Evolutionary conservation across 2,329 filamentous ascomycete species (phyloP).

Genomic region (Trichoderma atrobrunneum): DNA sequence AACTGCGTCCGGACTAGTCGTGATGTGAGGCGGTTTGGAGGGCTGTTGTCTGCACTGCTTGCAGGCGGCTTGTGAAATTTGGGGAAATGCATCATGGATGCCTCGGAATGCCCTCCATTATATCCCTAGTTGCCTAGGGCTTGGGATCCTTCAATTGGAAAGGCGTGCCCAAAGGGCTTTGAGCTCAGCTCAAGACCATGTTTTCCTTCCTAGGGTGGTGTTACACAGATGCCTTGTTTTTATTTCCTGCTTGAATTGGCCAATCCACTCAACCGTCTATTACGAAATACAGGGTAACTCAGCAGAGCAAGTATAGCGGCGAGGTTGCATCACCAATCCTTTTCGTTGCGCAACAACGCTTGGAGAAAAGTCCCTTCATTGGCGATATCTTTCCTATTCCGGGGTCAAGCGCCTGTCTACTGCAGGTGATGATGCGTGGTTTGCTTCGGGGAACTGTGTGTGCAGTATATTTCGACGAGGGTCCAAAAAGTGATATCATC

Average conservation of each 20-base stretch:
- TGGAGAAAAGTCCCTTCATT: neutral
- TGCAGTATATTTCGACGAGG: neutral
- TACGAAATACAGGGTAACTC: constrained; percentile 4
- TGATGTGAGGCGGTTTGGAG: neutral
- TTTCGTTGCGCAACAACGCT: neutral
- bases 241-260: neutral
- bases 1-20: neutral
- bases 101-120: neutral
- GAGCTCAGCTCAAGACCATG: neutral
- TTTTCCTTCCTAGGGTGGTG: neutral
- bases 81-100: neutral
- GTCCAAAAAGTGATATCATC: constrained; percentile 12
- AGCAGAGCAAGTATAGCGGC: neutral
- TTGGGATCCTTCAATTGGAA: neutral
- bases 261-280: neutral
- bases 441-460: neutral
- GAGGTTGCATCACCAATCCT: neutral
- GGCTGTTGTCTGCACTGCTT: neutral
- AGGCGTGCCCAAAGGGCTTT: neutral
- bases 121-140: neutral
- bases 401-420: neutral
- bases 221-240: neutral
- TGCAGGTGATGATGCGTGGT: constrained; percentile 8
- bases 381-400: neutral
- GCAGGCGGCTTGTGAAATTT: neutral